Evolutionary conservation across 441 rosid species (phyloP), one percentile per base, ranked within the genome.

Genomic region (Metrosideros polymorpha): DNA sequence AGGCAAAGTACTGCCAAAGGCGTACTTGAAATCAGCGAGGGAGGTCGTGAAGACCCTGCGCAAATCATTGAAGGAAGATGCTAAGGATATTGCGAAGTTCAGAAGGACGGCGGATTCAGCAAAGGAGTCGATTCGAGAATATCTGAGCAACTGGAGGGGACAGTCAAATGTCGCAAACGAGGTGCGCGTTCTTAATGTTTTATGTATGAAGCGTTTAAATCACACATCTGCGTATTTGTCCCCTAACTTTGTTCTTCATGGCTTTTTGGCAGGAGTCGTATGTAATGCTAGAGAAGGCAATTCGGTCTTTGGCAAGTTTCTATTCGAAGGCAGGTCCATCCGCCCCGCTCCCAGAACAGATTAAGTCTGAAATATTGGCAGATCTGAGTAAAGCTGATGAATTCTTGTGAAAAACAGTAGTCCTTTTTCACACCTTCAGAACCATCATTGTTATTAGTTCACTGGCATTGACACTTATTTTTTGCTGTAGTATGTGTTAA

Each of bases 251-350:
- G 25, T 2, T 17, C 19, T 84, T 55, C 85, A 7, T 83, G 87
- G 66, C 83, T 87, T 59, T 52, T 47, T 86, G 88, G 89, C 93
- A 95, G 98, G 97, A 95, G 87, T 97, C 99, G 0, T 94, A 96
- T 30, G 88, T 85, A 18, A 94, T 91, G 90, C 90, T 97, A 51
- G 98, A 95, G 87, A 97, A 96, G 87, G 98, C 93, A 52, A 92
- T 96, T 49, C 55, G 96, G 89, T 89, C 94, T 57, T 88, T 96
- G 86, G 97, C 99, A 0, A 82, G 90, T 82, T 97, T 97, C 93
- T 97, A 96, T 91, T 94, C 98, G 0, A 94, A 89, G 91, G 97
- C 99, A 0, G 99, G 99, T 3, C 98, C 99, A 45, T 95, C 99
- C 56, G 98, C 98, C n/a, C 88, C 93, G 1, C 93, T 96, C 49